phyloP scores from a whole-genome alignment of 495 filamentous ascomycete genomes.

The Xylaria telfairii region DNA sequence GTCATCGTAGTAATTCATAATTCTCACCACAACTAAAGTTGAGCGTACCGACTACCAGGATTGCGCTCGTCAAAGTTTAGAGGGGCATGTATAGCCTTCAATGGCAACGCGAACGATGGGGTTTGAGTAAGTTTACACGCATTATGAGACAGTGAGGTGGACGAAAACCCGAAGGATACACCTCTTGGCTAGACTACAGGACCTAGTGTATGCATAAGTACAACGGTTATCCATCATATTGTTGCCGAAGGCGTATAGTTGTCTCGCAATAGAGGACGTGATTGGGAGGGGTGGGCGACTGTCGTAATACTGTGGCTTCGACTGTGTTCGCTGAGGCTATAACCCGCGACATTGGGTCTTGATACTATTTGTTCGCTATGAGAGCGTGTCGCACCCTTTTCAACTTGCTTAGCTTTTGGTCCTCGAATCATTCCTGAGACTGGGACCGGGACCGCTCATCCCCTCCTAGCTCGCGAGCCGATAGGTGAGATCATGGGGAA shows the following conservation, averaged over 20 bases:
- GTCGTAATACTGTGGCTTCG: neutral
- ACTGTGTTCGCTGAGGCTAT: neutral
- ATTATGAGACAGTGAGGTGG: neutral
- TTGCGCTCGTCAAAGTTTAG: neutral
- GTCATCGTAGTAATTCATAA: neutral
- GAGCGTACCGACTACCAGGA: neutral
- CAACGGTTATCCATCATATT: constrained; percentile 4
- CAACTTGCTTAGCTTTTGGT: neutral
- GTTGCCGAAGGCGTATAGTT: neutral
- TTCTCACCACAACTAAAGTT: neutral
- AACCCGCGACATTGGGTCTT: constrained; percentile 6
- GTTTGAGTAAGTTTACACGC: neutral
- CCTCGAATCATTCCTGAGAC: neutral
- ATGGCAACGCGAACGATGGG: neutral
- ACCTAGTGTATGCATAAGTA: constrained; percentile 1
- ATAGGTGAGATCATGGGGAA: neutral
- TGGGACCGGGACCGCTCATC: neutral
- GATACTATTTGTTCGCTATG: constrained; percentile 1
- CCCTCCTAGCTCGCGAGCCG: neutral
- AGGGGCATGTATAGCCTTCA: neutral
- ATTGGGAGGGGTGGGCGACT: neutral
- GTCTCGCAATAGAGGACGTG: constrained; percentile 7
- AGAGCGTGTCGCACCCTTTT: neutral
- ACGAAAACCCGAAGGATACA: neutral
- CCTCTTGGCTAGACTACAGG: constrained; percentile 8